phyloP scores from a whole-genome alignment of 306 rosid genomes.

The Castanospermum australe region DNA sequence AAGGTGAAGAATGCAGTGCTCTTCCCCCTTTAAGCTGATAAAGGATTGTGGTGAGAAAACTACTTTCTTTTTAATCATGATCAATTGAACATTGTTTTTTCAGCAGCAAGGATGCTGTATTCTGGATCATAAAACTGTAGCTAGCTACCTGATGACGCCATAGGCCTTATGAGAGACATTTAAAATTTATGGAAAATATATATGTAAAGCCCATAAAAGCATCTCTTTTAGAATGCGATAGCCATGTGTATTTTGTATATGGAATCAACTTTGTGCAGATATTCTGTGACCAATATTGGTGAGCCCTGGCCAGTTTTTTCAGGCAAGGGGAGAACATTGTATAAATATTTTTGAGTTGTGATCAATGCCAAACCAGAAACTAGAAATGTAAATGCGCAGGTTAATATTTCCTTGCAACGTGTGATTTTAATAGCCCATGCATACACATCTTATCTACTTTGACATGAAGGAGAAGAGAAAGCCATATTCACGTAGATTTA shows the following conservation, averaged over 20 bases:
- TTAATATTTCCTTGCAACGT: neutral
- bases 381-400: neutral
- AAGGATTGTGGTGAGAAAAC: constrained; percentile 48
- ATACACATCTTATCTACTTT: neutral
- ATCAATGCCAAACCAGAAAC: neutral
- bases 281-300: neutral
- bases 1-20: constrained; percentile 45
- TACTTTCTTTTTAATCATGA: constrained; percentile 57
- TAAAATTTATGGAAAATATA: neutral
- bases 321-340: neutral
- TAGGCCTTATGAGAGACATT: neutral
- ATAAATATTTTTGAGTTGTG: neutral
- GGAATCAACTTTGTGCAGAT: neutral
- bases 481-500: neutral
- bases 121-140: constrained; percentile 1
- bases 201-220: neutral
- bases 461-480: neutral
- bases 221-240: neutral
- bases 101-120: constrained; percentile 37
- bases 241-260: neutral
- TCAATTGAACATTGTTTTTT: constrained; percentile 38
- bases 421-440: neutral
- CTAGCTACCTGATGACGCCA: neutral
- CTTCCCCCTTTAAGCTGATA: constrained; percentile 47
- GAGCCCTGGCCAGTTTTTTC: constrained; percentile 17